Evolutionary conservation across 345 rosid species (phyloP), one percentile per base, ranked within the genome.

Genomic region (Eucalyptus paniculata): DNA sequence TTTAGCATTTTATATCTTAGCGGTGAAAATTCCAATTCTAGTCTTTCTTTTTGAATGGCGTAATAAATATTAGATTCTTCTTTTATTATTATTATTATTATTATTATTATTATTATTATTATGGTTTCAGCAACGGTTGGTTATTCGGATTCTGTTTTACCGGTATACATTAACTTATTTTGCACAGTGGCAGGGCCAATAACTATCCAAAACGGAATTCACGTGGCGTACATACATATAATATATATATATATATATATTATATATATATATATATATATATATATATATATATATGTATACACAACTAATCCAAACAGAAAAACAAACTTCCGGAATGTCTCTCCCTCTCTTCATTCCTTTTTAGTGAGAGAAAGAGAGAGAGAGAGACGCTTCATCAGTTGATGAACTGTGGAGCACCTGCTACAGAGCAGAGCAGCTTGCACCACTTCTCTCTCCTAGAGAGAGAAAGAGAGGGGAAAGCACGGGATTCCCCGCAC

Each of bases 221-320:
- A 53, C 58, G 58, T 53, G 58, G 2, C 56, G 9, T 8, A 19
- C 23, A 53, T 19, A 53, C 21, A 18, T 17, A 17, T 2, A 50
- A 50, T 14, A 50, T 4, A 50, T 5, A 50, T 5, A 2, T 15
- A 15, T 17, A 6, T 3, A 3, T 17, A 7, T 6, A 17, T 51
- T n/a, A n/a, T n/a, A n/a, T n/a, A 50, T 15, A 50, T 16, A 50
- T 16, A 50, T 6, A 50, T 14, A 50, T 4, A 50, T 5, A 50
- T 5, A 2, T 15, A 15, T 17, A 6, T 3, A 3, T 17, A 7
- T 6, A 17, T 51, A 3, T 51, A 17, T 51, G 0, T 51, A 53
- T 8, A 19, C 24, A 4, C 15, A 62, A 37, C 85, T 40, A 21
- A 77, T 77, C 85, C 85, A 77, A 77, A 40, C 85, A 6, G 85